Percentiles rank a stretch among this genome's conserved stretches.
Evolutionary conservation across 2,329 filamentous ascomycete genomes (phyloP).

Genomic region (Penicillium corylophilum): DNA sequence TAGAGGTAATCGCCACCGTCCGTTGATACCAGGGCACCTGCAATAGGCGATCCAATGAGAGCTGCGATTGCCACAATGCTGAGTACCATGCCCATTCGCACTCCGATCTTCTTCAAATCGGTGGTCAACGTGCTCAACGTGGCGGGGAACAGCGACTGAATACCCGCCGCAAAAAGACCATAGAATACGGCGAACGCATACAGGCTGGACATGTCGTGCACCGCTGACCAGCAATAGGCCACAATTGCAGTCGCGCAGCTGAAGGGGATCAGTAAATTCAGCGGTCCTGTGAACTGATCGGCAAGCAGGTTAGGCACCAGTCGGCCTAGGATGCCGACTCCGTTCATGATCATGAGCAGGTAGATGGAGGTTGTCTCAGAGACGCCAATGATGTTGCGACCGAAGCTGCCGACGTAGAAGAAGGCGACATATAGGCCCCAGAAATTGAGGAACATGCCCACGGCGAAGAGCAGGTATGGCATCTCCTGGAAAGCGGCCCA

Average conservation of each 20-base stretch:
- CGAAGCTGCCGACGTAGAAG: slow-evolving; percentile 49
- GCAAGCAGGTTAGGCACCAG: slow-evolving; percentile 59
- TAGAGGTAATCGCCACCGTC: slow-evolving; percentile 49
- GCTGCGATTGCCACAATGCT: slow-evolving; percentile 55
- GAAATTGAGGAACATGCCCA: slow-evolving; percentile 48
- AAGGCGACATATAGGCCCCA: slow-evolving; percentile 57
- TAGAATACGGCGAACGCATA: slow-evolving; percentile 65
- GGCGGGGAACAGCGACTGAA: slow-evolving; percentile 67
- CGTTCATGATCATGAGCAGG: slow-evolving; percentile 65
- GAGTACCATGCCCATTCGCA: slow-evolving; percentile 59
- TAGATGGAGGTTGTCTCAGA: slow-evolving; percentile 53
- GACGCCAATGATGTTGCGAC: slow-evolving; percentile 40
- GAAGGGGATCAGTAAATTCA: slow-evolving; percentile 61
- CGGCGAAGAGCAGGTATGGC: slow-evolving; percentile 46
- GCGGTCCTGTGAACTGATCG: slow-evolving; percentile 56
- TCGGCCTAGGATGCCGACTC: slow-evolving; percentile 58
- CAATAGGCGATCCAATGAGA: slow-evolving; percentile 56
- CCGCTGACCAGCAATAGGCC: slow-evolving; percentile 59
- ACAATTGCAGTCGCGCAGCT: slow-evolving; percentile 44
- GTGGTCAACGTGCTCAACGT: slow-evolving; percentile 56
- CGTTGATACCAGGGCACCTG: slow-evolving; percentile 51
- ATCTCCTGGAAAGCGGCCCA: slow-evolving; percentile 52
- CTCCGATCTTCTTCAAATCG: slow-evolving; percentile 54
- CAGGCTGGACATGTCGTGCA: slow-evolving; percentile 51
- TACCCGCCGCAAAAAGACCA: slow-evolving; percentile 62